These are phyloP conservation scores for Xylaria sp. DNA, from an alignment of 2,329 filamentous ascomycete species.

Conservation along the genomic window DNA sequence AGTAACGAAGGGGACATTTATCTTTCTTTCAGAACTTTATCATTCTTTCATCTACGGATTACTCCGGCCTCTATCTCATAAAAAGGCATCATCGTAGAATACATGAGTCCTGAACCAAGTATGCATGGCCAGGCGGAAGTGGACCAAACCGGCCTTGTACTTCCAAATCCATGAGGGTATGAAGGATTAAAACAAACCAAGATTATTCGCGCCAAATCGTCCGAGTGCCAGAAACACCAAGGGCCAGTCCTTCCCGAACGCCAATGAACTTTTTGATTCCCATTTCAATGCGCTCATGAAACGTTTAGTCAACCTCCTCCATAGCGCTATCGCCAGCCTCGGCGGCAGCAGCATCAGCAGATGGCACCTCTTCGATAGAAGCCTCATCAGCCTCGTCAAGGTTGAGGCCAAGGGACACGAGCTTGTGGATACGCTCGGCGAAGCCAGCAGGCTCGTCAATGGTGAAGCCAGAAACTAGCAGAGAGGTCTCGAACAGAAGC, in stretches of 20 bases:
- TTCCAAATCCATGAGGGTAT: constrained; percentile 45
- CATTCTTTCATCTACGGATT: constrained; percentile 45
- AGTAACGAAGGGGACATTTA: not conserved
- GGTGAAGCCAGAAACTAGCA: constrained; percentile 98
- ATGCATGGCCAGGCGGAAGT: constrained; percentile 35
- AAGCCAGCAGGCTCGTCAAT: constrained; percentile 99
- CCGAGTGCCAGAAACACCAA: constrained; percentile 49
- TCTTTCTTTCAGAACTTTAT: constrained; percentile 4
- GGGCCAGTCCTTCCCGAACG: constrained; percentile 54
- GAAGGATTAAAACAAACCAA: constrained; percentile 44
- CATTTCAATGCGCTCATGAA: constrained; percentile 43
- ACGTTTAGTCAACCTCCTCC: constrained; percentile 97
- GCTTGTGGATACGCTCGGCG: constrained; percentile 99
- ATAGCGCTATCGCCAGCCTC: constrained; percentile 90
- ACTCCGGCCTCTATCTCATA: constrained; percentile 47
- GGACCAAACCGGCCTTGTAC: constrained; percentile 26
- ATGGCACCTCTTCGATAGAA: constrained; percentile 71
- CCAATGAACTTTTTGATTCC: constrained; percentile 54
- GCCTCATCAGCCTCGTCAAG: constrained; percentile 92
- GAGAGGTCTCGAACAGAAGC: constrained; percentile 98
- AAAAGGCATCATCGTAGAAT: constrained; percentile 48
- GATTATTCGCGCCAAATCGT: constrained; percentile 45
- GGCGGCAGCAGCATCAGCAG: constrained; percentile 67
- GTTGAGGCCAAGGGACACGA: constrained; percentile 96
- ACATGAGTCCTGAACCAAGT: constrained; percentile 44